A percentile compares a stretch with the other conserved stretches of the same genome.
phyloP scores from a whole-genome alignment of 148 eudicot genomes.

The Fallopia convolvulus region DNA sequence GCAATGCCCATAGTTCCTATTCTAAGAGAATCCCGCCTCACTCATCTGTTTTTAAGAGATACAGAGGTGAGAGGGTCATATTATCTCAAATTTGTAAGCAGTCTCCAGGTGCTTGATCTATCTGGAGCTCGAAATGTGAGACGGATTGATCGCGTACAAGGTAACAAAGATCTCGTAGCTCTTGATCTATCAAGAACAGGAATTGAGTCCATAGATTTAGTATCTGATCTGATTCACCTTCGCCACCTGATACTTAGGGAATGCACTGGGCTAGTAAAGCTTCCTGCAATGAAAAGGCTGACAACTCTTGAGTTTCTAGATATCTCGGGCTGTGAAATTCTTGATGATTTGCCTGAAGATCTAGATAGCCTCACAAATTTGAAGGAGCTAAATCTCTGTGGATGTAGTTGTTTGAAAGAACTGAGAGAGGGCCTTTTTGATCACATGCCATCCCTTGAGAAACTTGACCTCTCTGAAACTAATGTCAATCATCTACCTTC shows the following conservation, averaged over 20 bases:
- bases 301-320: not conserved
- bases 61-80: not conserved
- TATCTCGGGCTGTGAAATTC: not conserved
- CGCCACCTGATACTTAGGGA: not conserved
- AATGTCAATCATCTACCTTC: not conserved
- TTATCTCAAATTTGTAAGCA: constrained; percentile 5
- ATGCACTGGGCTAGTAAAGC: not conserved
- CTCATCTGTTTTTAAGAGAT: not conserved
- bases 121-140: not conserved
- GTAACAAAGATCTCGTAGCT: not conserved
- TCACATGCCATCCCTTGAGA: not conserved
- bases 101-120: constrained; percentile 6
- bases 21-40: not conserved
- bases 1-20: not conserved
- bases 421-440: not conserved
- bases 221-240: not conserved
- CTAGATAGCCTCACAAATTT: not conserved
- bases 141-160: constrained; percentile 4
- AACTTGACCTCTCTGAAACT: not conserved
- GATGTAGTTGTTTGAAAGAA: not conserved
- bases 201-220: not conserved
- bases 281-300: not conserved
- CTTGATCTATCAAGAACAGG: constrained; percentile 1
- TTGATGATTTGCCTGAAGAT: not conserved
- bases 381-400: not conserved